Evolutionary conservation across 2,329 filamentous ascomycete genomes (phyloP).

Genomic region (Sarocladiaceae sp.): DNA sequence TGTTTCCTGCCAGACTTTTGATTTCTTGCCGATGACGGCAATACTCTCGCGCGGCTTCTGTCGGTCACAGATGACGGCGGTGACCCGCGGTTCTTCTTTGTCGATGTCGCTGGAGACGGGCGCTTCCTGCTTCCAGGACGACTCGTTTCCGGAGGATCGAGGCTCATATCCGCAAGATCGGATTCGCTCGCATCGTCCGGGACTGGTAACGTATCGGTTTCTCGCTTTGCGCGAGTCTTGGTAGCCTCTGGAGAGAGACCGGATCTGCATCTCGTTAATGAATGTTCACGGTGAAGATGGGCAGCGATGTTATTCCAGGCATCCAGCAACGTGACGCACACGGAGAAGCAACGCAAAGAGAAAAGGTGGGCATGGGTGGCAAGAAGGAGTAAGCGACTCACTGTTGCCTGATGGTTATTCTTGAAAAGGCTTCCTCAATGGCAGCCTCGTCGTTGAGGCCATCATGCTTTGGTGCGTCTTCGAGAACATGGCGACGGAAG

Average conservation of each 20-base stretch:
- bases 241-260: background rate
- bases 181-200: slow-evolving; percentile 9
- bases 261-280: too few relatives aligned
- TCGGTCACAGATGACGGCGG: slow-evolving; percentile 17
- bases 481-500: slow-evolving; percentile 20
- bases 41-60: slow-evolving; percentile 11
- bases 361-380: background rate
- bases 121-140: slow-evolving; percentile 19
- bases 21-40: background rate
- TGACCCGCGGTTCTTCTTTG: slow-evolving; percentile 13
- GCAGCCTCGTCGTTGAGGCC: slow-evolving; percentile 17
- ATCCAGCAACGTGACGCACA: too few relatives aligned
- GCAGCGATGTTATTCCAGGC: background rate
- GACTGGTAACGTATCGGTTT: background rate
- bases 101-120: slow-evolving; percentile 21
- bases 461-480: slow-evolving; percentile 14
- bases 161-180: slow-evolving; percentile 2
- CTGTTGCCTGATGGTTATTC: slow-evolving; percentile 13
- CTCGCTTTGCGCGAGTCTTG: background rate
- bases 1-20: background rate
- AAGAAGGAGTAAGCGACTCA: slow-evolving; percentile 10
- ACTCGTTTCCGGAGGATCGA: slow-evolving; percentile 11
- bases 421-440: slow-evolving; percentile 20
- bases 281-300: background rate
- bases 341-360: too few relatives aligned